These are phyloP conservation scores for Euphorbia schlechtendalii DNA, from an alignment of 441 rosid species.

Conservation along the genomic window DNA sequence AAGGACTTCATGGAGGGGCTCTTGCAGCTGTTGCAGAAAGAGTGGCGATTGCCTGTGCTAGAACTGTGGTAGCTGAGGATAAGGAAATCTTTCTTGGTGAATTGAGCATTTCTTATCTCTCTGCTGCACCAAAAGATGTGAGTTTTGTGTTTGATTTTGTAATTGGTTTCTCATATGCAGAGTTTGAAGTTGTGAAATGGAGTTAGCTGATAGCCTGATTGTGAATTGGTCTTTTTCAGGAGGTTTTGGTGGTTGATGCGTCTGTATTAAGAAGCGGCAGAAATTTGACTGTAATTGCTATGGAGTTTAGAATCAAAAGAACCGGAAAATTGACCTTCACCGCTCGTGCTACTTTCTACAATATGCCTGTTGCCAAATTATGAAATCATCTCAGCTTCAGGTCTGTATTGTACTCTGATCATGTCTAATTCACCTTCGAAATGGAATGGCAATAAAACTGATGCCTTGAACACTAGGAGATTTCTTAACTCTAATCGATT, in stretches of 20 bases:
- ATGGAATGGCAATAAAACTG: neutral
- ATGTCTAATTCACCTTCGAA: neutral
- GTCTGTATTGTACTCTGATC: neutral
- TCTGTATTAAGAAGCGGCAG: constrained; percentile 66
- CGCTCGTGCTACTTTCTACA: constrained; percentile 61
- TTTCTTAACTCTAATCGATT: neutral
- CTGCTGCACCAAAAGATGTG: constrained; percentile 32
- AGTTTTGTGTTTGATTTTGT: neutral
- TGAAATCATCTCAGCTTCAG: constrained; percentile 35
- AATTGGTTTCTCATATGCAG: constrained; percentile 2
- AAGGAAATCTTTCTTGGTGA: constrained; percentile 64
- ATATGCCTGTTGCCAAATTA: too few species aligned
- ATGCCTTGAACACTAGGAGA: neutral
- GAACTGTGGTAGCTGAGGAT: constrained; percentile 55
- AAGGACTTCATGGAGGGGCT: constrained; percentile 68
- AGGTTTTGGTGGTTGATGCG: constrained; percentile 50
- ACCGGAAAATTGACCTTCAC: constrained; percentile 42
- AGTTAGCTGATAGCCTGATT: neutral
- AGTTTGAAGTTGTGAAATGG: neutral
- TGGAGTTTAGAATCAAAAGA: constrained; percentile 50
- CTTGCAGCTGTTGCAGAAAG: constrained; percentile 71
- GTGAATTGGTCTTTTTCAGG: constrained; percentile 22
- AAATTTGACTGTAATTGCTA: constrained; percentile 46
- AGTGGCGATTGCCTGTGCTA: constrained; percentile 55
- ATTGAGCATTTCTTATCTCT: constrained; percentile 62